Percentiles rank a stretch among this genome's conserved stretches.
Conservation (phyloP, 257 asterid genomes). For the Leonotis leonurus region DNA sequence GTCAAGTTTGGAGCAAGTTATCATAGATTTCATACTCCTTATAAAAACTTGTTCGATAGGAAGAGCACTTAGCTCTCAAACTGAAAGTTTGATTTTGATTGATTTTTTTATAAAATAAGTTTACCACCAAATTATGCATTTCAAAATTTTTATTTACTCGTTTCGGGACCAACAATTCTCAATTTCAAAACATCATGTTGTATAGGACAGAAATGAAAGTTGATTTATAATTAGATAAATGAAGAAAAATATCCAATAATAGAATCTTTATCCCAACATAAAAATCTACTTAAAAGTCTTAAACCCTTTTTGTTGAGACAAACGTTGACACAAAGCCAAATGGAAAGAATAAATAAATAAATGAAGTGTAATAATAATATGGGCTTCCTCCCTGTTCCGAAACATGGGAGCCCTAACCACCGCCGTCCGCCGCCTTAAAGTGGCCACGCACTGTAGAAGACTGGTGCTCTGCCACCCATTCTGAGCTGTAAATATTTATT, state of each 20-base stretch:
- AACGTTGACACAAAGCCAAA: conserved; percentile 15
- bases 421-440: conserved; percentile 21
- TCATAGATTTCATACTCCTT: too few species aligned
- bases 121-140: too few species aligned
- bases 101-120: too few species aligned
- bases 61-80: too few species aligned
- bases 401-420: conserved; percentile 28
- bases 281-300: conserved; percentile 17
- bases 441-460: neutral
- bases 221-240: neutral
- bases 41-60: too few species aligned
- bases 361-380: neutral
- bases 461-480: conserved; percentile 15
- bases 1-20: too few species aligned
- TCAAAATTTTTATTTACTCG: too few species aligned
- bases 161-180: too few species aligned
- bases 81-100: too few species aligned
- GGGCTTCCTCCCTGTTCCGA: conserved; percentile 25
- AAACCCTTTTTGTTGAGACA: conserved; percentile 18
- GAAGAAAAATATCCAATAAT: neutral
- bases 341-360: neutral
- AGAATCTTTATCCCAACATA: conserved; percentile 19
- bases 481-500: conserved; percentile 33
- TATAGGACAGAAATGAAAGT: neutral
- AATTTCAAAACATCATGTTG: too few species aligned